Percentiles rank a stretch among this genome's conserved stretches.
Evolutionary conservation across 768 basidiomycete genomes (phyloP).

Genomic region (Daedalea quercina): DNA sequence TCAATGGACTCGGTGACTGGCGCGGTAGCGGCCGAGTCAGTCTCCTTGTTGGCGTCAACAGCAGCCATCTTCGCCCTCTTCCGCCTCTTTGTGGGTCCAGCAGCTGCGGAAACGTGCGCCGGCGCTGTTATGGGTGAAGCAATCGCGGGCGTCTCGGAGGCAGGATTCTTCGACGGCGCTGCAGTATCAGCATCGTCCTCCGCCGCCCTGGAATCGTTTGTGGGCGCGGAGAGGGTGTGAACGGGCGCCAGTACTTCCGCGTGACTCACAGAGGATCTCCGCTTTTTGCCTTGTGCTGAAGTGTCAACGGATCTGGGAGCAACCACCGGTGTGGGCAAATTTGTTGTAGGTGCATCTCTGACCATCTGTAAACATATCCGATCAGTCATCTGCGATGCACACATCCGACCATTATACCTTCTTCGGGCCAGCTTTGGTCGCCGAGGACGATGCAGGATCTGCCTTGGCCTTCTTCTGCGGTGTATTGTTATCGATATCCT

Average conservation of each 20-base stretch:
- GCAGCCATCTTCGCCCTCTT: constrained; percentile 12
- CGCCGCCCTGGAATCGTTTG: neutral
- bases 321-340: no score
- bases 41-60: neutral
- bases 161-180: constrained; percentile 3
- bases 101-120: neutral
- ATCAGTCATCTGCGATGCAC: neutral
- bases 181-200: neutral
- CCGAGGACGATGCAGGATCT: neutral
- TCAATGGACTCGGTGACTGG: neutral
- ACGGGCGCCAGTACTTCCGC: neutral
- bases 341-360: neutral
- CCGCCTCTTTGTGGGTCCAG: constrained; percentile 10
- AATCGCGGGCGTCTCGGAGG: constrained; percentile 1
- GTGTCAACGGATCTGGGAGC: no score
- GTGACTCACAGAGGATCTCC: neutral
- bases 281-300: no score
- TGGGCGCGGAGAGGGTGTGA: neutral
- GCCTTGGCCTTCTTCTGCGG: constrained; percentile 8
- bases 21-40: neutral
- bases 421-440: neutral
- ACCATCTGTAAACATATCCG: neutral
- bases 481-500: constrained; percentile 31
- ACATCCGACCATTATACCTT: neutral
- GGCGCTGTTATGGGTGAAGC: constrained; percentile 1